These are phyloP conservation scores for Salix viminalis DNA, from an alignment of 345 rosid genomes.

Conservation along the genomic window DNA sequence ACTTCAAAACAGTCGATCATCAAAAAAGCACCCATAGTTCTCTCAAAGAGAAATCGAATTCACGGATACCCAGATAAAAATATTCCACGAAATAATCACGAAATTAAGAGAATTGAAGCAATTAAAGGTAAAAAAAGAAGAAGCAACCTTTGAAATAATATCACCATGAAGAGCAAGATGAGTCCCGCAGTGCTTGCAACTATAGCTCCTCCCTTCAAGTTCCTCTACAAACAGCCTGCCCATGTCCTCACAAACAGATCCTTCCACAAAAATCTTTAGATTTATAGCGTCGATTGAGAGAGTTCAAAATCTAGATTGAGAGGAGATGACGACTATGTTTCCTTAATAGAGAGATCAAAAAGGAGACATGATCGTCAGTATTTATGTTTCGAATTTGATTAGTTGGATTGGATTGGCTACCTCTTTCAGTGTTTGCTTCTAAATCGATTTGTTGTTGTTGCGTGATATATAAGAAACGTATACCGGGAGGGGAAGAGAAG, in stretches of 20 bases:
- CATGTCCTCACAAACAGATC: conserved; percentile 41
- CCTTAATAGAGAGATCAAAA: neutral
- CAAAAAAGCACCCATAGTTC: neutral
- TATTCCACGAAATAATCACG: conserved; percentile 7
- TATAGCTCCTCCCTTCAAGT: conserved; percentile 90
- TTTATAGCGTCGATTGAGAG: neutral
- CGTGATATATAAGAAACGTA: conserved; percentile 17
- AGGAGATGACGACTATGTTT: neutral
- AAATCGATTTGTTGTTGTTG: neutral
- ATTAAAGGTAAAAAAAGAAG: conserved; percentile 7
- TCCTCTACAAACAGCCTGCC: conserved; percentile 84
- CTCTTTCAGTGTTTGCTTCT: neutral
- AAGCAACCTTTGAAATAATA: conserved; percentile 73
- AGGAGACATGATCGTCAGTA: neutral
- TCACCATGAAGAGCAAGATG: conserved; percentile 77
- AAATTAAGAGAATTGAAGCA: conserved; percentile 3
- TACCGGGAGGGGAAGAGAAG: conserved; percentile 6
- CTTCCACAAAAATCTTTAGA: neutral
- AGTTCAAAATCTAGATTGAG: neutral
- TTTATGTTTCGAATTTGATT: neutral
- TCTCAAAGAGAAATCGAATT: conserved; percentile 7
- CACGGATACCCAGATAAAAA: conserved; percentile 24
- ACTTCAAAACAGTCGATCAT: conserved; percentile 4
- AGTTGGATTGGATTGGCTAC: neutral
- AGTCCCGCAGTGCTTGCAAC: conserved; percentile 90